Conservation (phyloP, 1,284 basidiomycete genomes). For the Hymenochaete sp. region DNA sequence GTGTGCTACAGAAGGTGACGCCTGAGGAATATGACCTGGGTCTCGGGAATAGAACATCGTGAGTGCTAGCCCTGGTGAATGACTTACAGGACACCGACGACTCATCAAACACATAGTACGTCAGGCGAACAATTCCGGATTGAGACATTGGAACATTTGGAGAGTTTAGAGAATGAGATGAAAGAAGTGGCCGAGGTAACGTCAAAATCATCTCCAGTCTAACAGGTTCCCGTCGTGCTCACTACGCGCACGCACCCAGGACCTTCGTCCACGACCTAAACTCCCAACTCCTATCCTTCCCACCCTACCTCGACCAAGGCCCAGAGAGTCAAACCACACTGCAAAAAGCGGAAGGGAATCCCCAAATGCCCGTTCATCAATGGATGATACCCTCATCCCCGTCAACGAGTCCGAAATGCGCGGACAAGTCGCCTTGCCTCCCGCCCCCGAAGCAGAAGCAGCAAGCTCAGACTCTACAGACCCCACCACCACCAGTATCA, state of each 20-base stretch:
- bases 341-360: too few species aligned
- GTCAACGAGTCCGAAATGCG: slow-evolving; percentile 12
- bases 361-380: too few species aligned
- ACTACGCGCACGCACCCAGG: slow-evolving; percentile 22
- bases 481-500: slow-evolving; percentile 17
- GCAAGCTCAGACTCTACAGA: slow-evolving; percentile 16
- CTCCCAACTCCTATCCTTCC: slow-evolving; percentile 29
- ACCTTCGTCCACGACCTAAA: slow-evolving; percentile 30
- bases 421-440: background rate
- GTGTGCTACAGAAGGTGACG: slow-evolving; percentile 17
- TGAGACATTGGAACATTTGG: slow-evolving; percentile 40
- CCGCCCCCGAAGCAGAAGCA: background rate
- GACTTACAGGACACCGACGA: slow-evolving; percentile 1
- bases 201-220: slow-evolving; percentile 1
- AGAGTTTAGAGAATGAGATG: slow-evolving; percentile 44
- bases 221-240: background rate
- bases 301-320: background rate
- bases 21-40: slow-evolving; percentile 12
- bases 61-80: background rate
- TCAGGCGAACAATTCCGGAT: slow-evolving; percentile 32
- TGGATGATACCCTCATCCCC: slow-evolving; percentile 8
- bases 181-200: slow-evolving; percentile 41
- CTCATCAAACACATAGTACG: slow-evolving; percentile 26
- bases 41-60: slow-evolving; percentile 13
- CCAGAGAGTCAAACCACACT: too few species aligned